Evolutionary conservation across 352 stramenopile genomes (phyloP).

Genomic region (Thraustotheca clavata): DNA sequence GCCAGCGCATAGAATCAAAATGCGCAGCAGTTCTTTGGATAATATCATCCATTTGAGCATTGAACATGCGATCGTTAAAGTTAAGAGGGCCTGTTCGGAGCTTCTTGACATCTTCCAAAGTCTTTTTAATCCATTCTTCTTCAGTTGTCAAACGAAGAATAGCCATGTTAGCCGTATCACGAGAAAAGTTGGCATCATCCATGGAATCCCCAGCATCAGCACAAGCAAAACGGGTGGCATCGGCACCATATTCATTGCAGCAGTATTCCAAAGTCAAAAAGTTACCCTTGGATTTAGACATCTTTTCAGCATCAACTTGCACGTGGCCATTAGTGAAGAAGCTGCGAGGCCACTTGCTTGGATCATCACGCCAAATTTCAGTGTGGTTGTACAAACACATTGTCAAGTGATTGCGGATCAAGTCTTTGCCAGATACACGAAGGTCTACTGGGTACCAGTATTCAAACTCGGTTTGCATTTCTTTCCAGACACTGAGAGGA

Average conservation of each 20-base stretch:
- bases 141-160: slow-evolving; percentile 97
- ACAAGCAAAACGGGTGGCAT: slow-evolving; percentile 96
- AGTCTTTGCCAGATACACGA: slow-evolving; percentile 91
- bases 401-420: slow-evolving; percentile 99
- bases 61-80: slow-evolving; percentile 93
- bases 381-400: slow-evolving; percentile 99
- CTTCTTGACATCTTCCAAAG: slow-evolving; percentile 76
- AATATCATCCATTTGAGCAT: slow-evolving; percentile 96
- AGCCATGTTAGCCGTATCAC: slow-evolving; percentile 95
- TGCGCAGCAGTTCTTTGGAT: slow-evolving; percentile 85
- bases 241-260: slow-evolving; percentile 92
- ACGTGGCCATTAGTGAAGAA: slow-evolving; percentile 99
- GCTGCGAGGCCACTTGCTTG: slow-evolving; percentile 93
- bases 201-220: slow-evolving; percentile 97
- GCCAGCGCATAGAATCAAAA: slow-evolving; percentile 89
- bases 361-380: slow-evolving; percentile 98
- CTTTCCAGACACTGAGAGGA: slow-evolving; percentile 80
- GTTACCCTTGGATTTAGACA: slow-evolving; percentile 99
- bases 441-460: slow-evolving; percentile 99
- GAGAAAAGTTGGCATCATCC: slow-evolving; percentile 98
- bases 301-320: slow-evolving; percentile 97
- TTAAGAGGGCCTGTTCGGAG: slow-evolving; percentile 69
- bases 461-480: slow-evolving; percentile 96
- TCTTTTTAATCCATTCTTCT: slow-evolving; percentile 95
- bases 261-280: slow-evolving; percentile 99